These are phyloP conservation scores for Monsonia emarginata DNA, from an alignment of 441 rosid genomes.

Conservation along the genomic window DNA sequence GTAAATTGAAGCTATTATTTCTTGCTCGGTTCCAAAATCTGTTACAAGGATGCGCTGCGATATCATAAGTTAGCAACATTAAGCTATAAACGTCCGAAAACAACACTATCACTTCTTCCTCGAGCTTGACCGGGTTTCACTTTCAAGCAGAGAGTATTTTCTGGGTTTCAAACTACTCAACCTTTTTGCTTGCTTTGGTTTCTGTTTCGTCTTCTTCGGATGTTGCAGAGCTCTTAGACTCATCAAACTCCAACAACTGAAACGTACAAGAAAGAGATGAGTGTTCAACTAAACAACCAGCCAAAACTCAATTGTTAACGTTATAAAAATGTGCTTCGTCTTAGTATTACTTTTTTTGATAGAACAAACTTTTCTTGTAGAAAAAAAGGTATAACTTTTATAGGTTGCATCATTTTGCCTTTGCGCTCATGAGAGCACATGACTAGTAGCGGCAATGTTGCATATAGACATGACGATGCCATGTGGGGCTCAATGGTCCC, in stretches of 20 bases:
- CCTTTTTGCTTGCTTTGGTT: slow-evolving; percentile 43
- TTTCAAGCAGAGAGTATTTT: background rate
- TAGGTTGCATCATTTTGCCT: too few relatives aligned
- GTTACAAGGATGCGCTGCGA: background rate
- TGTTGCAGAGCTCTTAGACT: slow-evolving; percentile 37
- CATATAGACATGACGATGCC: too few relatives aligned
- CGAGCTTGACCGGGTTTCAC: background rate
- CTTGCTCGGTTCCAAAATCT: background rate
- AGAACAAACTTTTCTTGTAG: too few relatives aligned
- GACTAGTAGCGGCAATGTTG: too few relatives aligned
- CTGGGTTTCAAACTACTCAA: slow-evolving; percentile 21
- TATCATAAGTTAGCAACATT: background rate
- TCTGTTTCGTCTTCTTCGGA: slow-evolving; percentile 30
- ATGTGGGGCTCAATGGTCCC: too few relatives aligned
- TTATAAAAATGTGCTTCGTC: too few relatives aligned
- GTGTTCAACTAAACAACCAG: too few relatives aligned
- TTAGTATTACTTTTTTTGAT: too few relatives aligned
- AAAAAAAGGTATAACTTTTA: too few relatives aligned
- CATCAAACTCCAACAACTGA: slow-evolving; percentile 93
- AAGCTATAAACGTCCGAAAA: background rate
- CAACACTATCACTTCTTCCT: background rate
- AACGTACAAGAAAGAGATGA: background rate
- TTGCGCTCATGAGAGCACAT: too few relatives aligned
- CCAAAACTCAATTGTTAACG: too few relatives aligned
- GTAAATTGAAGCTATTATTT: too few relatives aligned